phyloP scores from a whole-genome alignment of 139 green algal genomes.

The Closterium sp. region DNA sequence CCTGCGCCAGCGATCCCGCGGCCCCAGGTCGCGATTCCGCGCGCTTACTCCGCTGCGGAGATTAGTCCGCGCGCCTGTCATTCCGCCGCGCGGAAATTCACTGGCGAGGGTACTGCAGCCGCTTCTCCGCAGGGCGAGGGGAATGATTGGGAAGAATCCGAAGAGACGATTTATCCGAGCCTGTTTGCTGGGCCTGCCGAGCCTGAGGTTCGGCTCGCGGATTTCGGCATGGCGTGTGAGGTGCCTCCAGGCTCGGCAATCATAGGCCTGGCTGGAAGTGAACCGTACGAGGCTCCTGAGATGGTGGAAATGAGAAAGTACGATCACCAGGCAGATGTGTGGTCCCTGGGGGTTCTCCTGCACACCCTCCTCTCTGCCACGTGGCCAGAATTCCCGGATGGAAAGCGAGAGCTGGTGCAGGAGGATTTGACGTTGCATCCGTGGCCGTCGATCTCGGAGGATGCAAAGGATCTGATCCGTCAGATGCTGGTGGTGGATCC shows the following conservation, averaged over 20 bases:
- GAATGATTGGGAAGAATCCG: background rate
- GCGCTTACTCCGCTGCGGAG: background rate
- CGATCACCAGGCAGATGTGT: constrained; percentile 20
- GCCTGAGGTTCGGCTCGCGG: background rate
- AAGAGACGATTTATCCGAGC: background rate
- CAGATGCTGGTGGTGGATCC: constrained; percentile 71
- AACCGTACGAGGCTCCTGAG: background rate
- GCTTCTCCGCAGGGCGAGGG: no score
- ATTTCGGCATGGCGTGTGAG: constrained; percentile 6
- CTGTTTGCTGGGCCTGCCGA: background rate
- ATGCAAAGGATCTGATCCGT: constrained; percentile 52
- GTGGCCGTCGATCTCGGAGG: constrained; percentile 57
- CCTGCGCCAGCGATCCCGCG: background rate
- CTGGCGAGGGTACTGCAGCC: no score
- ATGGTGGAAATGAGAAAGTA: background rate
- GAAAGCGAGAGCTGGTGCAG: constrained; percentile 55
- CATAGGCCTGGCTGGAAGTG: background rate
- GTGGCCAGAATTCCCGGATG: background rate
- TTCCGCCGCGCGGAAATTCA: no score
- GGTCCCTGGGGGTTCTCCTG: constrained; percentile 37
- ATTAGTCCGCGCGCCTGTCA: background rate
- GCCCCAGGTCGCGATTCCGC: background rate
- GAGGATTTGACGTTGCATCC: background rate
- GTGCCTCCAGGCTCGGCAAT: background rate
- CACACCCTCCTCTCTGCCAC: constrained; percentile 42